phyloP scores from a whole-genome alignment of 176 grass and related monocot species.

The Saccharum officinarum region DNA sequence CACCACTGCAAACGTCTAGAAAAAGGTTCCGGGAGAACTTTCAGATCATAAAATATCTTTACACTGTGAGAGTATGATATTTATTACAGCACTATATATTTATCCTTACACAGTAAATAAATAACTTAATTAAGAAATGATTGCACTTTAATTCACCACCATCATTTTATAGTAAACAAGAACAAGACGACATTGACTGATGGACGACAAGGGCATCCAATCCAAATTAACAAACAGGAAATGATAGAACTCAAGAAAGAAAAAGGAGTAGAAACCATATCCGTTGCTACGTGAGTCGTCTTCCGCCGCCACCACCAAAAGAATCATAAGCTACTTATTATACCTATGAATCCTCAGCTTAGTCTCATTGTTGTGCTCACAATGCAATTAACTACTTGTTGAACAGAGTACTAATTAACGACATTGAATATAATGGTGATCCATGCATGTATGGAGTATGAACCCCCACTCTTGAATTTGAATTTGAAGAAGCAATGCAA shows the following conservation, averaged over 20 bases:
- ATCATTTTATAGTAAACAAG: no score
- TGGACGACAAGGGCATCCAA: no score
- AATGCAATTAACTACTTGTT: not conserved
- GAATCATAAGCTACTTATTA: conserved; percentile 34
- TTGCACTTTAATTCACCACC: no score
- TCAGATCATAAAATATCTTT: no score
- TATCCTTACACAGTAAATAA: no score
- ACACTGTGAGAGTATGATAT: no score
- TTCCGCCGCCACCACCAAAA: not conserved
- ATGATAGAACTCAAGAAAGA: not conserved
- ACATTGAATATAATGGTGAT: not conserved
- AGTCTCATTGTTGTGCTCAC: not conserved
- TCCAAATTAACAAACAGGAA: not conserved
- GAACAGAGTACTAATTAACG: not conserved
- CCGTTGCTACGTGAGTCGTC: not conserved
- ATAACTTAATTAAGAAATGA: no score
- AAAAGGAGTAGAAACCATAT: conserved; percentile 4
- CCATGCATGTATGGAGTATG: not conserved
- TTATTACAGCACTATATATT: no score
- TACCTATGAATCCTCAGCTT: conserved; percentile 27
- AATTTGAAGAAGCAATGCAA: not conserved
- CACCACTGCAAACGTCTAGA: no score
- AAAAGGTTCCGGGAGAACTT: no score
- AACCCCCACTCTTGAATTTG: no score
- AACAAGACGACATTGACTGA: no score